Percentiles rank a stretch among this genome's conserved stretches.
Conservation (phyloP, 331 rosid genomes). For the Rosa hybrid region DNA sequence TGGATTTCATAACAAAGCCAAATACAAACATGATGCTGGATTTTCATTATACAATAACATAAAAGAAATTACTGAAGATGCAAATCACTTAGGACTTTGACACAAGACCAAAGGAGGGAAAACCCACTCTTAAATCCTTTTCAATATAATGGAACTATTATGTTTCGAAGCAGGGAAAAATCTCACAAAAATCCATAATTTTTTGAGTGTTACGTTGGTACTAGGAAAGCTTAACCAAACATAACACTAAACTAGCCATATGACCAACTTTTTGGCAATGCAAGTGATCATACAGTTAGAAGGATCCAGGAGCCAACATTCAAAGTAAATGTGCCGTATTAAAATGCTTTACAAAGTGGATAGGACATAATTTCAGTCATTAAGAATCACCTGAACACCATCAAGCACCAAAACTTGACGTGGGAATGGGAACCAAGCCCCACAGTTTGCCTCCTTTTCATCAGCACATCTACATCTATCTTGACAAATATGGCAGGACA, state of each 20-base stretch:
- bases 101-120: neutral
- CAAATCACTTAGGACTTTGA: neutral
- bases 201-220: no score
- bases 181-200: neutral
- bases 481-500: neutral
- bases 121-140: no score
- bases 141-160: neutral
- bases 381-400: constrained; percentile 67
- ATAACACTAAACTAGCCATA: no score
- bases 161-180: neutral
- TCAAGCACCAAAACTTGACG: constrained; percentile 84
- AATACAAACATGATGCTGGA: neutral
- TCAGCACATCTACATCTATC: neutral
- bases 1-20: neutral
- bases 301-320: neutral
- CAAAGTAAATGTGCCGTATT: neutral
- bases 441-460: constrained; percentile 38
- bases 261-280: no score
- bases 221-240: no score
- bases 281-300: no score
- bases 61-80: neutral
- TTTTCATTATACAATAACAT: constrained; percentile 5
- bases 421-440: constrained; percentile 51
- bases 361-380: neutral
- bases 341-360: neutral